Percentiles rank a stretch among this genome's conserved stretches.
phyloP scores from a whole-genome alignment of 495 filamentous ascomycete genomes.

The Penicillium alfredii region DNA sequence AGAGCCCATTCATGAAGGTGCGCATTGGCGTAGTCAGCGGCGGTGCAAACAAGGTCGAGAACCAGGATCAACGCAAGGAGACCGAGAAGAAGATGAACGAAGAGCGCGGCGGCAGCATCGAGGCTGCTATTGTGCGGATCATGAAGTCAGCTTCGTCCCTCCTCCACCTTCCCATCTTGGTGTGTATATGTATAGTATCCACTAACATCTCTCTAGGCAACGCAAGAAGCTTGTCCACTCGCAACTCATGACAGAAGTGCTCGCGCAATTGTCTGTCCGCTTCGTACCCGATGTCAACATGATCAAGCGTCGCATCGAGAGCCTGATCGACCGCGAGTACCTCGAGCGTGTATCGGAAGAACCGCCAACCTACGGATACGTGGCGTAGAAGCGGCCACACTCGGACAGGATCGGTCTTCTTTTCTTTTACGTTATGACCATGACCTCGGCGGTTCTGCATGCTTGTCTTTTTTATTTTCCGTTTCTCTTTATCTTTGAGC shows the following conservation, averaged over 20 bases:
- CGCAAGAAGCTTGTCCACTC: conserved; percentile 78
- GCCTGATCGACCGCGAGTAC: conserved; percentile 87
- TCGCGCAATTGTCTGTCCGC: conserved; percentile 66
- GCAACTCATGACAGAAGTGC: conserved; percentile 77
- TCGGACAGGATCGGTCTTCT: not conserved
- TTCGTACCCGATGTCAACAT: conserved; percentile 88
- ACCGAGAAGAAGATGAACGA: conserved; percentile 86
- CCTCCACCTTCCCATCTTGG: not conserved
- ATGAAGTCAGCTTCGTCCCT: conserved; percentile 70
- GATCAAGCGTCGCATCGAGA: conserved; percentile 93
- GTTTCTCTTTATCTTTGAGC: conserved; percentile 7
- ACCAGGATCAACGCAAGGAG: conserved; percentile 71
- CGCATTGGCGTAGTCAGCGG: conserved; percentile 70
- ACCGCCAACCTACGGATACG: conserved; percentile 67
- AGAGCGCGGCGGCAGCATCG: conserved; percentile 67
- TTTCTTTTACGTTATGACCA: not conserved
- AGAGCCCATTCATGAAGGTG: conserved; percentile 75
- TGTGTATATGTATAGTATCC: not conserved
- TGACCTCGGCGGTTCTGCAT: conserved; percentile 1
- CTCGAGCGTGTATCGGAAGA: conserved; percentile 78
- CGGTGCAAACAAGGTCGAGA: conserved; percentile 75
- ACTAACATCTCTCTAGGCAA: conserved; percentile 54
- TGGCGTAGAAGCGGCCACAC: conserved; percentile 46
- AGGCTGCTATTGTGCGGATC: conserved; percentile 86
- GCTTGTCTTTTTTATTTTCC: conserved; percentile 3